phyloP scores from a whole-genome alignment of 1,284 basidiomycete genomes.

The Trichosporon asahii region DNA sequence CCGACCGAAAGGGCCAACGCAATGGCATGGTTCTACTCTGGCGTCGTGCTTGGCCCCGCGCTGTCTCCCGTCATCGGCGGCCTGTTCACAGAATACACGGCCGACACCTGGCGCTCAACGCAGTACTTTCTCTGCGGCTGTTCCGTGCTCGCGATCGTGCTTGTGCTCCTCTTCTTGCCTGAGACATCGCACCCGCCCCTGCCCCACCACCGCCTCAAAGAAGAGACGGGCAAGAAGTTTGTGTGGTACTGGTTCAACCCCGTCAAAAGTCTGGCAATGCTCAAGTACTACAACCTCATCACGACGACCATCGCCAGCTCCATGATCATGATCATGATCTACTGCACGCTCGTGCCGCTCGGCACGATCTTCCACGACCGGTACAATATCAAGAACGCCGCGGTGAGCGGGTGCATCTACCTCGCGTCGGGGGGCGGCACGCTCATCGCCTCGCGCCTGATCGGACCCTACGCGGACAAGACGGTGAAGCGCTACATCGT shows the following conservation, averaged over 20 bases:
- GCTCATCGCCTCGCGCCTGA: conserved; percentile 58
- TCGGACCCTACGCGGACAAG: conserved; percentile 59
- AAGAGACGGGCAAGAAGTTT: conserved; percentile 45
- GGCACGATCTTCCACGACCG: conserved; percentile 49
- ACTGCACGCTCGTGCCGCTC: conserved; percentile 29
- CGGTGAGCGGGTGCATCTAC: conserved; percentile 61
- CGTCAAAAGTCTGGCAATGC: conserved; percentile 56
- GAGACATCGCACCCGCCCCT: conserved; percentile 64
- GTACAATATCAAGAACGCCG: conserved; percentile 62
- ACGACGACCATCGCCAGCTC: conserved; percentile 27
- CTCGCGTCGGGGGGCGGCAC: conserved; percentile 63
- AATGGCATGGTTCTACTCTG: conserved; percentile 62
- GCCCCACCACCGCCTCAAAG: conserved; percentile 39
- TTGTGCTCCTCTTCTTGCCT: conserved; percentile 60
- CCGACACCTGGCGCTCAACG: conserved; percentile 62
- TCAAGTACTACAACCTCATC: conserved; percentile 61
- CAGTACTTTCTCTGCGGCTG: conserved; percentile 57
- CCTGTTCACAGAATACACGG: conserved; percentile 51
- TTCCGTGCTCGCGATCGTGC: conserved; percentile 54
- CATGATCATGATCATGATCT: conserved; percentile 39
- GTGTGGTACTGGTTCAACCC: conserved; percentile 61
- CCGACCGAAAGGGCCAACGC: conserved; percentile 62
- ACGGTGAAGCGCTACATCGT: conserved; percentile 55
- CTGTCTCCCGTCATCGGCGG: conserved; percentile 49
- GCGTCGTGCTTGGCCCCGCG: conserved; percentile 53